Evolutionary conservation across 2,329 filamentous ascomycete genomes (phyloP), one percentile per base, ranked within the genome.

Genomic region (Stachybotrys chlorohalonatus): DNA sequence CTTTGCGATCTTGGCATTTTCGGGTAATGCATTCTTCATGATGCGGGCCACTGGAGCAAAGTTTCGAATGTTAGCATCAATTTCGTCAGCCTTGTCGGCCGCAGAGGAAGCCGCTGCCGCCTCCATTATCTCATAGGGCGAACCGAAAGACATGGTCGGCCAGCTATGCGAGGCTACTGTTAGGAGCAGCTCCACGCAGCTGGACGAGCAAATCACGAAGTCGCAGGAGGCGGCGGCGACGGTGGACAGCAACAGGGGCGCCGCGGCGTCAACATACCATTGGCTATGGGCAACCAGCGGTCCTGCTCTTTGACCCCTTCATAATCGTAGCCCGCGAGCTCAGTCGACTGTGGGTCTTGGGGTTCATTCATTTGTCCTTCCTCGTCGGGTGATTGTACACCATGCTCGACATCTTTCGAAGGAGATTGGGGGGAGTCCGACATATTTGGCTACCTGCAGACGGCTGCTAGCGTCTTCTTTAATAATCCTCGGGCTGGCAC

Each of bases 261-360:
- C 17, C 3, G 54, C 24, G 11, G 31, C 55, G 56, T 59, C 56
- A 56, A 94, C 94, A 83, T 83, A 99, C 94, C 94, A 91, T 99
- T 99, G 78, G 94, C 94, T 83, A 99, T 99, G 72, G 94, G 94
- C 73, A 99, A 84, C 94, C 94, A 99, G 81, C 94, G 82, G 77
- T 99, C 94, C 77, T 99, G 94, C 77, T 99, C 94, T 82, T 97
- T 97, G 75, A 97, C 93, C 51, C 70, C 70, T 77, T 97, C 93
- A 73, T 96, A 96, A 78, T 97, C 93, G 71, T 90, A 90, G 74
- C 79, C 85, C 55, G 66, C 60, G 75, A 87, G 81, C 72, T 82
- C 86, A 73, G 81, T 81, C 72, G 81, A 80, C 78, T 90, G 87
- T 85, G 84, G 82, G 77, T 89, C 86, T 74, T 86, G 83, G 76